Base-by-base conservation (phyloP, 108 stramenopile species). In the Pinguiococcus pyrenoidosus region DNA sequence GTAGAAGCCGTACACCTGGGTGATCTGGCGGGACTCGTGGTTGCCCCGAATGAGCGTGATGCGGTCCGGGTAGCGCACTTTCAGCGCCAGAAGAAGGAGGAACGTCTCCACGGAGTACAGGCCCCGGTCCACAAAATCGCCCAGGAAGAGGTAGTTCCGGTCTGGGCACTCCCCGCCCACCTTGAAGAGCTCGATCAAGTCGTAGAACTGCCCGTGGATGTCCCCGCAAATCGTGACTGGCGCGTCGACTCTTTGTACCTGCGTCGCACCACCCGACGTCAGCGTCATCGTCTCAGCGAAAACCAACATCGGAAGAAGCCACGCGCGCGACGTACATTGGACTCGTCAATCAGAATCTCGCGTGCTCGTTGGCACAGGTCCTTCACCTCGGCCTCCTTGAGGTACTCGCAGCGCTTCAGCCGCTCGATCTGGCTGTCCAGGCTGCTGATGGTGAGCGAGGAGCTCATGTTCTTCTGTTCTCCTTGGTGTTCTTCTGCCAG, bases 221-320 rank as follows among this genome's bases (percentile, higher is more conserved):
- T 99, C 97, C 9, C 97, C 97, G 48, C 89, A 91, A 45, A 96
- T 92, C 58, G 98, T 96, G n/a, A 99, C 98, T 0, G 94, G 98
- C 14, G 92, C 87, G 61, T 87, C 89, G 17, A 99, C 92, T 18
- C 84, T 66, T 70, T 96, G 98, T 10, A n/a, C n/a, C n/a, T n/a
- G n/a, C n/a, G n/a, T n/a, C n/a, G n/a, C n/a, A n/a, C n/a, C n/a
- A n/a, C n/a, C n/a, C n/a, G n/a, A n/a, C n/a, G n/a, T n/a, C n/a
- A n/a, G n/a, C n/a, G n/a, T n/a, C n/a, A n/a, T n/a, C n/a, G n/a
- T n/a, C n/a, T n/a, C n/a, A n/a, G n/a, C n/a, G n/a, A n/a, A n/a
- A n/a, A n/a, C n/a, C n/a, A n/a, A n/a, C n/a, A n/a, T n/a, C n/a
- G n/a, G n/a, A n/a, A n/a, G n/a, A n/a, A n/a, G n/a, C n/a, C n/a